Conservation (phyloP, 2,329 filamentous ascomycete genomes). For the Fusarium sp. region DNA sequence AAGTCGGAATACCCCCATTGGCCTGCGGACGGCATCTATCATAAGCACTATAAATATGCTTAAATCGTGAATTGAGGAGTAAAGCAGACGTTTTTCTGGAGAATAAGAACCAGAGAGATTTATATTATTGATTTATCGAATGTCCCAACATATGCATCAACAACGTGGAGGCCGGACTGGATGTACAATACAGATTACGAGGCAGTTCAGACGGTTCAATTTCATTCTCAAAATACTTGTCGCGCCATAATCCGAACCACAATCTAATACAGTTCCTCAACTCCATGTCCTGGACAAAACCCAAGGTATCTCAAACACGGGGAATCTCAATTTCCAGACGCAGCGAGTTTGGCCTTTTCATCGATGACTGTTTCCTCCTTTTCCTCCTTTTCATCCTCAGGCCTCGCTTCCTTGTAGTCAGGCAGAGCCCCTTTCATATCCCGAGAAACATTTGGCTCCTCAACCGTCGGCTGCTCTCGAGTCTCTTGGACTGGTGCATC, state of each 20-base stretch:
- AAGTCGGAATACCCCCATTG: too few species aligned
- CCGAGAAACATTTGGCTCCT: background rate
- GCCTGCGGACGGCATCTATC: too few species aligned
- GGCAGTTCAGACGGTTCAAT: background rate
- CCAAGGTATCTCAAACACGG: background rate
- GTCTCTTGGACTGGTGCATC: background rate
- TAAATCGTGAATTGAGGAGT: too few species aligned
- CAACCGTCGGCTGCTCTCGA: background rate
- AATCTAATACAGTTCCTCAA: background rate
- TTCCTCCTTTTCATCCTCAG: slow-evolving; percentile 16
- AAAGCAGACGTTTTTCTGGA: too few species aligned
- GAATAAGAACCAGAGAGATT: too few species aligned
- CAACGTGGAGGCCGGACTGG: too few species aligned
- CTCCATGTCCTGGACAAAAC: background rate
- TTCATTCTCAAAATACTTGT: background rate
- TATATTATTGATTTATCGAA: too few species aligned
- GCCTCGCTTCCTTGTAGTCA: slow-evolving; percentile 22
- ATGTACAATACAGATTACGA: too few species aligned
- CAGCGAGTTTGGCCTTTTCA: slow-evolving; percentile 44
- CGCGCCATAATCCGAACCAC: background rate
- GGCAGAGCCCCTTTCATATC: slow-evolving; percentile 35
- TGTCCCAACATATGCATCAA: too few species aligned
- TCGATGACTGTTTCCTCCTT: slow-evolving; percentile 32
- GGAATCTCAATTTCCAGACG: slow-evolving; percentile 29
- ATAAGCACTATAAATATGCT: too few species aligned